Conservation (phyloP, 257 asterid genomes). For the Solanum pimpinellifolium region DNA sequence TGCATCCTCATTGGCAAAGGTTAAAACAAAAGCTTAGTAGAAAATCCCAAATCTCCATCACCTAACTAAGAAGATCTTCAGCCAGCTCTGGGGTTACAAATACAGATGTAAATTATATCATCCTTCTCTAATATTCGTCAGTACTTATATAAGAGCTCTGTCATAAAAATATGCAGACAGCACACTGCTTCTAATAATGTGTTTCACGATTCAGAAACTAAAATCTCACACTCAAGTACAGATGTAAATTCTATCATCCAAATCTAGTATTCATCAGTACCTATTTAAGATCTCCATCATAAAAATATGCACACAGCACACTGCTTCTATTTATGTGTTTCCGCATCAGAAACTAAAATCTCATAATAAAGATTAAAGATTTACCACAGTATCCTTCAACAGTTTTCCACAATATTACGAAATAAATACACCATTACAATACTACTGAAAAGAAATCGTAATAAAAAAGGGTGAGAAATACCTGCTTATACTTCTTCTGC, state of each 20-base stretch:
- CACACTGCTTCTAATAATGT: neutral
- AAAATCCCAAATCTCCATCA: neutral
- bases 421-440: neutral
- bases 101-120: neutral
- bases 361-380: neutral
- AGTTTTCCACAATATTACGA: neutral
- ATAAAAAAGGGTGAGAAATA: neutral
- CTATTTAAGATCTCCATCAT: neutral
- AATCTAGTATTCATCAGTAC: neutral
- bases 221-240: neutral
- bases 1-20: neutral
- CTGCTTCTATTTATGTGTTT: neutral
- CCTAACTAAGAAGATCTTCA: neutral
- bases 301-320: too few species aligned
- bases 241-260: neutral
- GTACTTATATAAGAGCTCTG: neutral
- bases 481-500: constrained; percentile 89
- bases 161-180: neutral
- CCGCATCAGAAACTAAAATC: neutral
- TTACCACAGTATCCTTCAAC: neutral
- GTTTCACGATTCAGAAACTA: neutral
- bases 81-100: neutral
- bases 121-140: neutral
- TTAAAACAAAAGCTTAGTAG: neutral
- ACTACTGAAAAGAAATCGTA: neutral